Evolutionary conservation across 179 eudicot species (phyloP).

Genomic region (Beta macrorhiza): DNA sequence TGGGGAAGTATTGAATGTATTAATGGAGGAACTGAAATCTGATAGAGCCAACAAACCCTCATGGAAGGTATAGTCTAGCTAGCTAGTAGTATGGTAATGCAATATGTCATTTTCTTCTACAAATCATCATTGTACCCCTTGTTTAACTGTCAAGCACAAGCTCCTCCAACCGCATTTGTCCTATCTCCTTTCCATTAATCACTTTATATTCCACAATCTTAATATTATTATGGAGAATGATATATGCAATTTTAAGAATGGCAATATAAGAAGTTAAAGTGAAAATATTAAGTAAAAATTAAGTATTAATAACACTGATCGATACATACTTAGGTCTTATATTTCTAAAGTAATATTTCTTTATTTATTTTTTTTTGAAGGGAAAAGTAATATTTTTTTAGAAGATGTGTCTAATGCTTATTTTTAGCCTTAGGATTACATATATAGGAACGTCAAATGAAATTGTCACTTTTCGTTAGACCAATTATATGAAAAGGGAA

Average conservation of each 20-base stretch:
- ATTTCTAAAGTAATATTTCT: no score
- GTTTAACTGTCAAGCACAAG: conserved; percentile 35
- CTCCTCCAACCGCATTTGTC: conserved; percentile 33
- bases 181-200: conserved; percentile 9
- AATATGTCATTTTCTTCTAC: conserved; percentile 30
- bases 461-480: no score
- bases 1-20: conserved; percentile 27
- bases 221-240: not conserved
- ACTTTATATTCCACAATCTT: not conserved
- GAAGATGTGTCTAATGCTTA: no score
- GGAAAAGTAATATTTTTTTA: no score
- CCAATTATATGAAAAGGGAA: not conserved
- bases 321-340: no score
- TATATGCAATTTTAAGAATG: no score
- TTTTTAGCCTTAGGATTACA: no score
- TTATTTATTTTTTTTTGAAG: no score
- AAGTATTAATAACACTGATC: no score
- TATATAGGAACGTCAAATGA: no score
- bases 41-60: conserved; percentile 21
- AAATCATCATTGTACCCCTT: conserved; percentile 32
- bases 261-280: no score
- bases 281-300: no score
- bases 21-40: conserved; percentile 23
- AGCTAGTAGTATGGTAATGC: conserved; percentile 15
- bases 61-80: conserved; percentile 23